Evolutionary conservation across 2,329 filamentous ascomycete species (phyloP).

Genomic region (Onygena corvina): DNA sequence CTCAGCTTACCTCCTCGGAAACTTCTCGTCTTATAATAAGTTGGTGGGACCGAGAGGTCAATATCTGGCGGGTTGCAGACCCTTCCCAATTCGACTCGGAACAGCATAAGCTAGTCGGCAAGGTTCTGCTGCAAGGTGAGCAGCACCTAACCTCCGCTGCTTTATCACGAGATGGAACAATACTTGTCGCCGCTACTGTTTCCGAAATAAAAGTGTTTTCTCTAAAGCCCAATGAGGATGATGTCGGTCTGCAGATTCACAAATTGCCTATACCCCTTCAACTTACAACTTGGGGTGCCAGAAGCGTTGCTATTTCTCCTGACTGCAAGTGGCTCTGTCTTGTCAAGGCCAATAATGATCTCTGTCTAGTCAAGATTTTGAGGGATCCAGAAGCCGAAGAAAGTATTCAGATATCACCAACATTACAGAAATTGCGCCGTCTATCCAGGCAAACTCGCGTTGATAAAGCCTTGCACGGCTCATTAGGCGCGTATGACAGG

Average conservation of each 20-base stretch:
- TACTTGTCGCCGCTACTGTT: constrained; percentile 65
- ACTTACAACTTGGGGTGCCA: constrained; percentile 52
- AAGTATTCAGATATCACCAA: constrained; percentile 34
- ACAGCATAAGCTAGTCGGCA: constrained; percentile 47
- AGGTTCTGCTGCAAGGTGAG: constrained; percentile 55
- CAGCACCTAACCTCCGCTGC: constrained; percentile 68
- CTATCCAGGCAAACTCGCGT: constrained; percentile 23
- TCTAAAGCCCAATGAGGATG: constrained; percentile 43
- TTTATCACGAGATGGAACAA: constrained; percentile 57
- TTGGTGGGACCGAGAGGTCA: constrained; percentile 84
- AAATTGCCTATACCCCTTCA: constrained; percentile 54
- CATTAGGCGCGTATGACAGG: constrained; percentile 63
- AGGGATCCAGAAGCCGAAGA: constrained; percentile 30
- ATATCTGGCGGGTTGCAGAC: constrained; percentile 58
- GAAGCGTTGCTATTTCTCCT: constrained; percentile 45
- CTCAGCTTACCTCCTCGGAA: constrained; percentile 60
- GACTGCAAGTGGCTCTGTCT: constrained; percentile 36
- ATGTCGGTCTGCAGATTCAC: constrained; percentile 55
- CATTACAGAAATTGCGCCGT: constrained; percentile 32
- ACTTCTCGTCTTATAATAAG: constrained; percentile 65
- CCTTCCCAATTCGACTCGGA: constrained; percentile 38
- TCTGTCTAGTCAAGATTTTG: constrained; percentile 43
- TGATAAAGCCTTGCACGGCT: constrained; percentile 48
- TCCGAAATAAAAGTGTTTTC: constrained; percentile 67
- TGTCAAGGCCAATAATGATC: constrained; percentile 49